Conservation (phyloP, 2,329 filamentous ascomycete species). For the Pseudogymnoascus sp. region DNA sequence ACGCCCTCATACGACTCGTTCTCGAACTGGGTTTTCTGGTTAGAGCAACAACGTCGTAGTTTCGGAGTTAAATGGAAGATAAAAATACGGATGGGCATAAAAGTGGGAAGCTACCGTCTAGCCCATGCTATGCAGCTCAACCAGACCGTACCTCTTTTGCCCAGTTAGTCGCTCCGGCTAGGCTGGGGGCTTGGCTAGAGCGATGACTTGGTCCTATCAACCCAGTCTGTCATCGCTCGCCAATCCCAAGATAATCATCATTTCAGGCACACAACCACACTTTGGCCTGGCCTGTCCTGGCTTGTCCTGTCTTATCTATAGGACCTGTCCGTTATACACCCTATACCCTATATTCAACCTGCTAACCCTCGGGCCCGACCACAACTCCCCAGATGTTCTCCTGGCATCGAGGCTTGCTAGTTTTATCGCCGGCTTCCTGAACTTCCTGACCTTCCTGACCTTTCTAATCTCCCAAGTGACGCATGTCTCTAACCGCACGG, state of each 20-base stretch:
- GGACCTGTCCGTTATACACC: not conserved
- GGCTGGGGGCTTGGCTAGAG: slow-evolving; percentile 7
- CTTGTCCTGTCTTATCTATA: not conserved
- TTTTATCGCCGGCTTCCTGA: slow-evolving; percentile 1
- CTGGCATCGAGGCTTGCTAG: not conserved
- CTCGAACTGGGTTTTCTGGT: not conserved
- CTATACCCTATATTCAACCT: not conserved
- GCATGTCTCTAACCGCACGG: slow-evolving; percentile 6
- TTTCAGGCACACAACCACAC: slow-evolving; percentile 3
- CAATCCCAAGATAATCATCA: slow-evolving; percentile 8
- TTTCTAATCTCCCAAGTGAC: slow-evolving; percentile 5
- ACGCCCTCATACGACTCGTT: not conserved
- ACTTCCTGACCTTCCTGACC: not conserved
- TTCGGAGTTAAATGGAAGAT: not conserved
- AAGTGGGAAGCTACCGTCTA: slow-evolving; percentile 2
- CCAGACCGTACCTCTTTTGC: not conserved
- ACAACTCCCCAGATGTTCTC: not conserved
- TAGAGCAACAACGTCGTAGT: not conserved
- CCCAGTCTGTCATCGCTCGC: slow-evolving; percentile 7
- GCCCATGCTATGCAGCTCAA: not conserved
- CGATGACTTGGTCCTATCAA: slow-evolving; percentile 7
- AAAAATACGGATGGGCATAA: not conserved
- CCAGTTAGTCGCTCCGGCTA: slow-evolving; percentile 2
- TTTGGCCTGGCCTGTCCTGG: not conserved
- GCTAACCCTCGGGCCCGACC: not conserved